These are phyloP conservation scores for Debaryomyces fabryi DNA, from an alignment of 1,139 yeast species.

Conservation along the genomic window DNA sequence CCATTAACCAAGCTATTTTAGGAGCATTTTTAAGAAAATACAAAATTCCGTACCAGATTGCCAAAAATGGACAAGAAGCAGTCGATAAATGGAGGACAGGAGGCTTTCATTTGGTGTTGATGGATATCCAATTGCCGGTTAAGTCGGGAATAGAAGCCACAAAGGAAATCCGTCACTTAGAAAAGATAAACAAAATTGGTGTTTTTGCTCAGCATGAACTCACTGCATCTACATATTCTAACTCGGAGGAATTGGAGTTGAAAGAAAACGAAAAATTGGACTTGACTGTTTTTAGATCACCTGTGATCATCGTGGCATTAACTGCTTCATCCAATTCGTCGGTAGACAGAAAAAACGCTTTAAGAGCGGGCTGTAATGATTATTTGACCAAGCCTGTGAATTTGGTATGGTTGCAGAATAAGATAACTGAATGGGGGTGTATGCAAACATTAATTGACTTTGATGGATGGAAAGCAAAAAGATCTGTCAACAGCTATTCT, in stretches of 20 bases:
- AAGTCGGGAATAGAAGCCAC: conserved; percentile 94
- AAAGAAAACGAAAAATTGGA: conserved; percentile 53
- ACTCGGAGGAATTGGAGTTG: conserved; percentile 22
- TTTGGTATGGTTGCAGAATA: conserved; percentile 89
- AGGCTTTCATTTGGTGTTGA: conserved; percentile 85
- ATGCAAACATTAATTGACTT: conserved; percentile 98
- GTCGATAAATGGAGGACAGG: conserved; percentile 91
- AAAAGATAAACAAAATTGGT: conserved; percentile 79
- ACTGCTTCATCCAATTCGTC: conserved; percentile 85
- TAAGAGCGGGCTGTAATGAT: conserved; percentile 97
- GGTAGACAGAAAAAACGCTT: conserved; percentile 87
- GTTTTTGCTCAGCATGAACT: conserved; percentile 60
- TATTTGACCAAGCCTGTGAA: conserved; percentile 96
- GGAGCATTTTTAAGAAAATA: conserved; percentile 90
- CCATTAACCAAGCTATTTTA: conserved; percentile 89
- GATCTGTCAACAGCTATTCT: conserved; percentile 9
- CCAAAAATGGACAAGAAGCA: conserved; percentile 91
- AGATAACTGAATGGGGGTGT: conserved; percentile 95
- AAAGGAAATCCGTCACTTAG: conserved; percentile 82
- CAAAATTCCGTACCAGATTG: conserved; percentile 81
- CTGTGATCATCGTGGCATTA: conserved; percentile 93
- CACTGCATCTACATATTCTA: conserved; percentile 21
- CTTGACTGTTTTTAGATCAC: conserved; percentile 68
- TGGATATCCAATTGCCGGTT: conserved; percentile 95
- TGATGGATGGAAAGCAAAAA: conserved; percentile 78